Conservation (phyloP, 163 green algal species). For the Scenedesmus sp. region DNA sequence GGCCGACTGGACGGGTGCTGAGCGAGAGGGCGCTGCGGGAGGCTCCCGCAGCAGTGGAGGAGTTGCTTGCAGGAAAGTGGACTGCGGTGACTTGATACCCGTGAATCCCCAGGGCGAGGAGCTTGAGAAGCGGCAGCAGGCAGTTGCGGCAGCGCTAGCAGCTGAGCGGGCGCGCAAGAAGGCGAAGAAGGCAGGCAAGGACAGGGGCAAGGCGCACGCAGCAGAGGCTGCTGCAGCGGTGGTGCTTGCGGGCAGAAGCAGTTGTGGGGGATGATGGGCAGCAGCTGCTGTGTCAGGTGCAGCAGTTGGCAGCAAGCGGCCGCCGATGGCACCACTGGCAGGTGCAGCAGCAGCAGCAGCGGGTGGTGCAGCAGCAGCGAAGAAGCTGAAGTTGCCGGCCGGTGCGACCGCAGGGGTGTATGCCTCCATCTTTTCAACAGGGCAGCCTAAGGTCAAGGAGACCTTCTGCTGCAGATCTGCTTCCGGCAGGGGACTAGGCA, state of each 20-base stretch:
- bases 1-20: conserved; percentile 81
- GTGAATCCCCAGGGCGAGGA: conserved; percentile 84
- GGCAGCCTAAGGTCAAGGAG: conserved; percentile 74
- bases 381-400: conserved; percentile 80
- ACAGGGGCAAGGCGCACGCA: conserved; percentile 45
- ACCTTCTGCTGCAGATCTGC: conserved; percentile 79
- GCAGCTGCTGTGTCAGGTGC: neutral
- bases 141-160: conserved; percentile 62
- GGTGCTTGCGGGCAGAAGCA: neutral
- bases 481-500: conserved; percentile 56
- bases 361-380: conserved; percentile 44
- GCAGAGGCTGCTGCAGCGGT: neutral
- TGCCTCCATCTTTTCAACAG: conserved; percentile 83
- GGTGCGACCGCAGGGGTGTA: conserved; percentile 84
- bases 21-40: conserved; percentile 94
- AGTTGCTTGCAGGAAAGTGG: conserved; percentile 79
- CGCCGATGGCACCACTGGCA: neutral
- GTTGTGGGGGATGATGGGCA: conserved; percentile 22
- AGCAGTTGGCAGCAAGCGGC: conserved; percentile 38
- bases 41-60: conserved; percentile 76
- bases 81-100: conserved; percentile 69
- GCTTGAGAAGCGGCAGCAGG: conserved; percentile 65
- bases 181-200: conserved; percentile 77
- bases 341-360: conserved; percentile 13
- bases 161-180: conserved; percentile 66